Conservation (phyloP, 805 yeast species). For the Saccharomycopsis sp. region DNA sequence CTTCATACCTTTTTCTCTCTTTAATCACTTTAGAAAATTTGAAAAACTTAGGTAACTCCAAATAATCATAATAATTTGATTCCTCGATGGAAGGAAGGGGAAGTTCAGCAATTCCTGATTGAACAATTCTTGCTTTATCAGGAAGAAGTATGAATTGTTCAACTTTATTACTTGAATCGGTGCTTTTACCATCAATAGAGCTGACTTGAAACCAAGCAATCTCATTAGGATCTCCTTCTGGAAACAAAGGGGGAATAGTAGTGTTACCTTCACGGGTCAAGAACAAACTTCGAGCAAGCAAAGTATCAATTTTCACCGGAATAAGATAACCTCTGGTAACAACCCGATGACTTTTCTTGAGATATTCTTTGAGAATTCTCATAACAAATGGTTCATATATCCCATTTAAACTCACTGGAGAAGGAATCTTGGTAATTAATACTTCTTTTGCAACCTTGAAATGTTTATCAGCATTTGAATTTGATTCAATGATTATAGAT, state of each 20-base stretch:
- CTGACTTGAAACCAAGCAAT: constrained; percentile 81
- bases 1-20: neutral
- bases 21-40: constrained; percentile 21
- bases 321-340: constrained; percentile 58
- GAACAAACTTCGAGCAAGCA: constrained; percentile 45
- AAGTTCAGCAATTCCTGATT: constrained; percentile 40
- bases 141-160: constrained; percentile 56
- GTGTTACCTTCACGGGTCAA: constrained; percentile 18
- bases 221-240: constrained; percentile 54
- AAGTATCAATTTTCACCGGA: constrained; percentile 68
- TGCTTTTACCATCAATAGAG: constrained; percentile 31
- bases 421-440: constrained; percentile 54
- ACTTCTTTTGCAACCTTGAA: constrained; percentile 41
- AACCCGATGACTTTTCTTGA: constrained; percentile 48
- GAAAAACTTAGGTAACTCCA: constrained; percentile 33
- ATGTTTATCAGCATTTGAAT: neutral
- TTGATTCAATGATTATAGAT: neutral
- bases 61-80: constrained; percentile 37
- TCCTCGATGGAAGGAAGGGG: constrained; percentile 25
- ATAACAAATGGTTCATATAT: constrained; percentile 51
- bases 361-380: constrained; percentile 47
- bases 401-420: constrained; percentile 59
- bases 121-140: constrained; percentile 54
- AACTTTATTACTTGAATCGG: constrained; percentile 14
- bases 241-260: constrained; percentile 31